A percentile compares a stretch with the other conserved stretches of the same genome.
phyloP scores from a whole-genome alignment of 2,329 filamentous ascomycete species.

The Botrytis cinerea region DNA sequence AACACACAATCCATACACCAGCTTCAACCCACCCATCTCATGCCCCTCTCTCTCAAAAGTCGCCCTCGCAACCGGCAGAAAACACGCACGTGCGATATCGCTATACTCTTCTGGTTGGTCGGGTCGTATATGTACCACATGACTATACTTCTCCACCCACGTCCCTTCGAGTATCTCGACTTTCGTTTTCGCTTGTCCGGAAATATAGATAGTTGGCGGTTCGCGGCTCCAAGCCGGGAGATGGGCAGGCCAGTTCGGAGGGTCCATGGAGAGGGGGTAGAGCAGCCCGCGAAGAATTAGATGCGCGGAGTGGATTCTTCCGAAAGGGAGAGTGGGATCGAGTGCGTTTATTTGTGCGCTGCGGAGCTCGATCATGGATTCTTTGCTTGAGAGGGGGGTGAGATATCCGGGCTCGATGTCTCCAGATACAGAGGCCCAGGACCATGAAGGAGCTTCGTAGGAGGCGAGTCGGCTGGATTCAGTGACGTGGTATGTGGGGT shows the following conservation, averaged over 20 bases:
- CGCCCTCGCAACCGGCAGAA: neutral
- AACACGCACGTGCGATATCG: neutral
- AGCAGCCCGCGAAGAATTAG: neutral
- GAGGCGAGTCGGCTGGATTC: neutral
- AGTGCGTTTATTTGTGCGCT: neutral
- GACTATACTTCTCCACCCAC: neutral
- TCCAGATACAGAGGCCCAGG: neutral
- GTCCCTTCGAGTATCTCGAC: neutral
- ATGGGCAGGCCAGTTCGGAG: neutral
- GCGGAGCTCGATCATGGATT: neutral
- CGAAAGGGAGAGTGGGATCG: neutral
- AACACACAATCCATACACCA: neutral
- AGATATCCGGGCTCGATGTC: neutral
- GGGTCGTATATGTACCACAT: neutral
- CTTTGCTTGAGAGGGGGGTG: accelerated
- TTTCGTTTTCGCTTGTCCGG: neutral
- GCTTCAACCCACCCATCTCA: neutral
- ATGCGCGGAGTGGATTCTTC: neutral
- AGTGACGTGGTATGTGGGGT: neutral
- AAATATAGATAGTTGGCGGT: neutral
- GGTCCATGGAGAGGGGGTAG: neutral
- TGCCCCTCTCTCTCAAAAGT: neutral
- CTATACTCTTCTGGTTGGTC: neutral
- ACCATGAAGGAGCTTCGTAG: neutral
- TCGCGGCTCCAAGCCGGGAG: neutral